phyloP scores from a whole-genome alignment of 306 rosid species.

The Cicer yamashitae region DNA sequence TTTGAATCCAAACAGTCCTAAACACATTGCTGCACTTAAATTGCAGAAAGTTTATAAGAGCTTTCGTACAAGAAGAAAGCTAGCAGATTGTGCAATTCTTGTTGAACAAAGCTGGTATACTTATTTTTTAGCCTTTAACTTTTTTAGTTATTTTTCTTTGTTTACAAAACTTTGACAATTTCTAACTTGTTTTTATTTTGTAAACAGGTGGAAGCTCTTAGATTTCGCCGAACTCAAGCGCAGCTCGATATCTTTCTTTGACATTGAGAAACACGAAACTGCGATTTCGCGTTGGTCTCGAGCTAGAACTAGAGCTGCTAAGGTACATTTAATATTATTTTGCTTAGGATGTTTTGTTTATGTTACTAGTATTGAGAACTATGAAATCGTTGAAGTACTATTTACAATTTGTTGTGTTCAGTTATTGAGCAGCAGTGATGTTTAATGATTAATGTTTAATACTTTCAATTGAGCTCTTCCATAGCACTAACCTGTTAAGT shows the following conservation, averaged over 20 bases:
- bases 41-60: conserved; percentile 99
- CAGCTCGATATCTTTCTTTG: conserved; percentile 93
- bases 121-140: conserved; percentile 23
- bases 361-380: too few relatives aligned
- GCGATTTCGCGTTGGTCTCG: conserved; percentile 98
- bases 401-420: too few relatives aligned
- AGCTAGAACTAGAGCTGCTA: conserved; percentile 98
- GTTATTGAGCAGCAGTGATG: too few relatives aligned
- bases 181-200: conserved; percentile 44
- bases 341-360: conserved; percentile 12
- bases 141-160: not conserved
- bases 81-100: conserved; percentile 98
- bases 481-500: too few relatives aligned
- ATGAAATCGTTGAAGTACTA: too few relatives aligned
- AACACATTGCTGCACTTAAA: conserved; percentile 87
- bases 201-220: conserved; percentile 91
- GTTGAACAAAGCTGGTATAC: conserved; percentile 97
- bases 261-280: conserved; percentile 91
- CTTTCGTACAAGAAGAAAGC: conserved; percentile 92
- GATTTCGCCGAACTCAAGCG: conserved; percentile 96
- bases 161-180: not conserved
- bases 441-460: too few relatives aligned
- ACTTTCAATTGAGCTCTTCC: too few relatives aligned
- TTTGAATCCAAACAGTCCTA: conserved; percentile 68
- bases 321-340: conserved; percentile 56